Evolutionary conservation across 106 monocot species (phyloP).

Genomic region (Dioscorea dumetorum): DNA sequence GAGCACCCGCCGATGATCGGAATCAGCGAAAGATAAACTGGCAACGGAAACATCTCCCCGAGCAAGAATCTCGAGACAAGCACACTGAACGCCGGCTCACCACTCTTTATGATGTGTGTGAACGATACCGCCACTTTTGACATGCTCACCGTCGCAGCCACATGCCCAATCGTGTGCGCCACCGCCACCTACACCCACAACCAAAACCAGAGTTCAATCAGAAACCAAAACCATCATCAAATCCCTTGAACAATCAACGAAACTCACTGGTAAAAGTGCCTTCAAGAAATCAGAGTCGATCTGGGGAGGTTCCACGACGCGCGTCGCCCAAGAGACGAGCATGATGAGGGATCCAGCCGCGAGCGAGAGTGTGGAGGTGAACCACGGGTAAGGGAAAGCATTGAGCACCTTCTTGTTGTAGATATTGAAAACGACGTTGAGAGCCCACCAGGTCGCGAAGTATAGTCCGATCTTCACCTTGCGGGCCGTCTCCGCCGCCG

Average conservation of each 20-base stretch:
- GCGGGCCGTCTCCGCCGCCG: conserved; percentile 32
- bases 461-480: conserved; percentile 82
- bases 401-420: conserved; percentile 99
- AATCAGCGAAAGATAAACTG: conserved; percentile 53
- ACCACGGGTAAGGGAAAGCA: conserved; percentile 90
- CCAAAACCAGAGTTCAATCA: too few relatives aligned
- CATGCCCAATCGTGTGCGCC: conserved; percentile 77
- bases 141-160: conserved; percentile 86
- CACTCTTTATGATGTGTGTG: conserved; percentile 84
- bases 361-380: conserved; percentile 83
- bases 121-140: conserved; percentile 87
- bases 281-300: conserved; percentile 83
- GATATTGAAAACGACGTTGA: conserved; percentile 97
- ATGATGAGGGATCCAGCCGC: conserved; percentile 80
- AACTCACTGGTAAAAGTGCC: conserved; percentile 62
- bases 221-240: background rate
- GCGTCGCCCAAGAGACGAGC: conserved; percentile 65
- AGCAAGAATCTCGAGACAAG: conserved; percentile 70
- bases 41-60: conserved; percentile 71
- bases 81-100: conserved; percentile 82
- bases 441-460: conserved; percentile 95
- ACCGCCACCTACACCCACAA: conserved; percentile 44
- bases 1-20: conserved; percentile 95
- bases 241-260: background rate
- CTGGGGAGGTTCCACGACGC: conserved; percentile 62